phyloP scores from a whole-genome alignment of 768 basidiomycete genomes.

The Lentinula detonsa region DNA sequence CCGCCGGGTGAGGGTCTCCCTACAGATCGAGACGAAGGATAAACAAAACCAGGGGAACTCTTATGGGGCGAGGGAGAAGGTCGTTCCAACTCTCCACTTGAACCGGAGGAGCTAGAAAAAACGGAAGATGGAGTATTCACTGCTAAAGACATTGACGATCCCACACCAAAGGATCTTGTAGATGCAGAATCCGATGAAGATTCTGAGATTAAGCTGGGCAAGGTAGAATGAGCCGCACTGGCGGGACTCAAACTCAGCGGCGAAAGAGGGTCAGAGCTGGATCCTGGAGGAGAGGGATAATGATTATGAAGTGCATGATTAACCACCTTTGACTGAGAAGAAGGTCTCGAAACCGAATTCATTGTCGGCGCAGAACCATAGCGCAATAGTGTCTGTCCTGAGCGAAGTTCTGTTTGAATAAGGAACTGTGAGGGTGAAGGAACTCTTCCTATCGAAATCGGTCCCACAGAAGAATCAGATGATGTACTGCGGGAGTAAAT shows the following conservation, averaged over 20 bases:
- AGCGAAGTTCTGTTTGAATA: neutral
- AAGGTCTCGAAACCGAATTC: neutral
- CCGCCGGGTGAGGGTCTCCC: slow-evolving; percentile 9
- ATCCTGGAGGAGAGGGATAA: neutral
- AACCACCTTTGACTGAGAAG: neutral
- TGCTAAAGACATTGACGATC: neutral
- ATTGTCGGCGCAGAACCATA: neutral
- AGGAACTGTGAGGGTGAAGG: neutral
- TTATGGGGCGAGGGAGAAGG: neutral
- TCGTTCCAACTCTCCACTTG: neutral
- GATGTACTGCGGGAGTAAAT: neutral
- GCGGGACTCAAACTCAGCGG: neutral
- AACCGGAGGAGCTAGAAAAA: slow-evolving; percentile 1
- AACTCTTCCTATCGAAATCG: neutral
- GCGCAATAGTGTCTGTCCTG: neutral
- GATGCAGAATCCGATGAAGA: neutral
- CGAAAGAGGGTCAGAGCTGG: neutral
- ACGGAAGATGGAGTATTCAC: neutral
- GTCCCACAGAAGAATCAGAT: neutral
- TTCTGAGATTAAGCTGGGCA: neutral
- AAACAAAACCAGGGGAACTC: slow-evolving; percentile 10
- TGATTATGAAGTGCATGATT: neutral
- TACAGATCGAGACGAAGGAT: slow-evolving; percentile 16
- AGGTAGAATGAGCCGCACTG: neutral
- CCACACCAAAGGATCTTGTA: neutral